These are phyloP conservation scores for Myriosclerotinia scirpicola DNA, from an alignment of 2,329 filamentous ascomycete genomes.

Conservation along the genomic window DNA sequence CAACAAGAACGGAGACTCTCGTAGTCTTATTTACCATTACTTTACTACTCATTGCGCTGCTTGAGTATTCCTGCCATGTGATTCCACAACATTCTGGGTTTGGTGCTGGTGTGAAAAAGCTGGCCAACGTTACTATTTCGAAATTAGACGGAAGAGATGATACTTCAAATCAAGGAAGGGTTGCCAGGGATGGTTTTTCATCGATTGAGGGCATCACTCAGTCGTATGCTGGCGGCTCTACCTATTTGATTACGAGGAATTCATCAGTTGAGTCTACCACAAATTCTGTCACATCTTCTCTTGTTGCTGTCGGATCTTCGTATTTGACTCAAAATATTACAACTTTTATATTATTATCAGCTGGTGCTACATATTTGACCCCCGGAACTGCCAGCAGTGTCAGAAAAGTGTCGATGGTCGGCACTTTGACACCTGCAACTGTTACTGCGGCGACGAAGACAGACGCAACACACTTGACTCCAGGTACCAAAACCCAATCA, in stretches of 20 bases:
- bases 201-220: background rate
- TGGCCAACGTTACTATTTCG: background rate
- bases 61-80: conserved; percentile 9
- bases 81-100: conserved; percentile 14
- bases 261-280: background rate
- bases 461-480: background rate
- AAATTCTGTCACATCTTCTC: background rate
- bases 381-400: too few species aligned
- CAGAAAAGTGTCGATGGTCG: too few species aligned
- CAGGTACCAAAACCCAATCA: background rate
- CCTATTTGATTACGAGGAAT: background rate
- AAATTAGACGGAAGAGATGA: background rate
- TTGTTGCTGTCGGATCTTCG: background rate
- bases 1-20: background rate
- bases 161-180: background rate
- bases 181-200: too few species aligned
- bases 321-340: background rate
- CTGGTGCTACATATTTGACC: background rate
- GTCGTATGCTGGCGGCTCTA: background rate
- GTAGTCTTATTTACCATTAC: background rate
- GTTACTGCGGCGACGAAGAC: too few species aligned
- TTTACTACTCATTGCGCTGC: background rate
- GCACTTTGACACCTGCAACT: too few species aligned
- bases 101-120: background rate
- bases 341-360: background rate